Evolutionary conservation across 768 basidiomycete species (phyloP).

Genomic region (Macrocybe gigantea): DNA sequence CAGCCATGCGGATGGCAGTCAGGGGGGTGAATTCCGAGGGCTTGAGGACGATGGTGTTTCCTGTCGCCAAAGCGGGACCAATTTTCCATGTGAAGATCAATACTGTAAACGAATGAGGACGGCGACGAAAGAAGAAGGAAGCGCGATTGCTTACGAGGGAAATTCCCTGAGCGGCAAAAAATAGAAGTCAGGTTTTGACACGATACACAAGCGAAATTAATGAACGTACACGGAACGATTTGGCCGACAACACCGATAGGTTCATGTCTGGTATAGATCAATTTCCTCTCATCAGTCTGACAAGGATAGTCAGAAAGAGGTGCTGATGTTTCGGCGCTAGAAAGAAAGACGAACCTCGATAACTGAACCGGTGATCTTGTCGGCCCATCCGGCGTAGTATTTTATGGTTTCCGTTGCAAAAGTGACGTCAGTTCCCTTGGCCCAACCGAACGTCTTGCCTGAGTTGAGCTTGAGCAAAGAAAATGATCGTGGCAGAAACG

Average conservation of each 20-base stretch:
- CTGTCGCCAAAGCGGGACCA: conserved; percentile 78
- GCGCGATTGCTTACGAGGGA: conserved; percentile 33
- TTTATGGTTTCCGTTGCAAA: conserved; percentile 29
- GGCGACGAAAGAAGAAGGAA: neutral
- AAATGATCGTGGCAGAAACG: neutral
- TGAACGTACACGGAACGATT: conserved; percentile 21
- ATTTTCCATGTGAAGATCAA: conserved; percentile 73
- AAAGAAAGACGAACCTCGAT: conserved; percentile 28
- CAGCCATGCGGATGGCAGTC: conserved; percentile 50
- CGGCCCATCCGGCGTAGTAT: conserved; percentile 61
- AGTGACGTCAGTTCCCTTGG: conserved; percentile 17
- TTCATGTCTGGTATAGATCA: conserved; percentile 59
- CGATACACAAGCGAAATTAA: neutral
- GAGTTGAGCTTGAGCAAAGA: neutral
- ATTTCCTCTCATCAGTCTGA: conserved; percentile 36
- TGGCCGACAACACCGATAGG: conserved; percentile 44
- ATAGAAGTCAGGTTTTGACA: neutral
- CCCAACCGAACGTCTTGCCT: conserved; percentile 25
- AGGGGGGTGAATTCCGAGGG: conserved; percentile 78
- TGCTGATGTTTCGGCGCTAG: neutral
- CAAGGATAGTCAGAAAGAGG: neutral
- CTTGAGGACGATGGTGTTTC: conserved; percentile 74
- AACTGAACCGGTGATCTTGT: conserved; percentile 47
- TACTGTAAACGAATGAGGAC: conserved; percentile 18
- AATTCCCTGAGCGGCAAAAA: conserved; percentile 50